Percentiles rank a stretch among this genome's conserved stretches.
phyloP scores from a whole-genome alignment of 805 yeast species.

The Kuraishia hungarica region DNA sequence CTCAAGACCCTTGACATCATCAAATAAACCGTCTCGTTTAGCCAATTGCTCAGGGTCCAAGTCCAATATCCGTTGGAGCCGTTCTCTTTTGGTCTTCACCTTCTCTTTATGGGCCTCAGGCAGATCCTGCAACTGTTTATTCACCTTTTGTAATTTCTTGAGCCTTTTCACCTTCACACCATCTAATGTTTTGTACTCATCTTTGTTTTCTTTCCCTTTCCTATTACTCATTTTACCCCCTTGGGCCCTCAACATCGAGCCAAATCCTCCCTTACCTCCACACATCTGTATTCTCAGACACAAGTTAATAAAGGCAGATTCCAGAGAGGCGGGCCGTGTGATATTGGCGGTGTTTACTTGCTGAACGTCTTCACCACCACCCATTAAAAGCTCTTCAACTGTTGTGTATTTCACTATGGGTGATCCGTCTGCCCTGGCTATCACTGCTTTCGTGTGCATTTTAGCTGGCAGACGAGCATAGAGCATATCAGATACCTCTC shows the following conservation, averaged over 20 bases:
- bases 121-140: slow-evolving; percentile 11
- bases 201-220: slow-evolving; percentile 13
- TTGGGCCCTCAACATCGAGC: slow-evolving; percentile 29
- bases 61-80: slow-evolving; percentile 24
- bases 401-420: slow-evolving; percentile 3
- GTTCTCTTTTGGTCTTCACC: slow-evolving; percentile 21
- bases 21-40: slow-evolving; percentile 21
- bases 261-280: slow-evolving; percentile 50
- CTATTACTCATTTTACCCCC: slow-evolving; percentile 28
- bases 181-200: slow-evolving; percentile 27
- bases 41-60: slow-evolving; percentile 11
- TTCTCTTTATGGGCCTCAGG: slow-evolving; percentile 14
- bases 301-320: slow-evolving; percentile 12
- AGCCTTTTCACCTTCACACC: slow-evolving; percentile 30
- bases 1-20: slow-evolving; percentile 27
- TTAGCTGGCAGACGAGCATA: slow-evolving; percentile 5
- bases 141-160: slow-evolving; percentile 27
- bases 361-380: background rate
- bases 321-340: background rate
- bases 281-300: slow-evolving; percentile 26
- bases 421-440: slow-evolving; percentile 9
- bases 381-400: slow-evolving; percentile 2
- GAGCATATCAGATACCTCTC: slow-evolving; percentile 3
- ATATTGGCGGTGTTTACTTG: background rate
- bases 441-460: slow-evolving; percentile 7